Percentiles rank a stretch among this genome's conserved stretches.
Conservation (phyloP, 108 stramenopile genomes). For the Mediolabrus comicus region DNA sequence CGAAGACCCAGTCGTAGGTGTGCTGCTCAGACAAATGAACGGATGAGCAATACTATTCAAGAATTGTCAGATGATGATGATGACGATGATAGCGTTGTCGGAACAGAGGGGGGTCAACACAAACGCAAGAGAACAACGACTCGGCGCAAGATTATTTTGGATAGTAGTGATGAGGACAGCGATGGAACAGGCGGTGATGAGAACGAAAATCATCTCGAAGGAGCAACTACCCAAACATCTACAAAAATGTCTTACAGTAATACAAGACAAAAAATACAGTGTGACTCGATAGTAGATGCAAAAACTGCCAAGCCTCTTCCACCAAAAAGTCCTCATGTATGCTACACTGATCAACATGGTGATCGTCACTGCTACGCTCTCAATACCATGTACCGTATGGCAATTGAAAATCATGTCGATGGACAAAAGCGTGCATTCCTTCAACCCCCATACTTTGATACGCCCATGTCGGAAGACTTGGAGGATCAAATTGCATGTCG, state of each 20-base stretch:
- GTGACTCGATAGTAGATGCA: constrained; percentile 59
- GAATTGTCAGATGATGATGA: not conserved
- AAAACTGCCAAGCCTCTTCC: constrained; percentile 62
- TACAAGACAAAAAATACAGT: constrained; percentile 8
- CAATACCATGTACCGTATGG: constrained; percentile 68
- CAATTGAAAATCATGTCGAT: constrained; percentile 34
- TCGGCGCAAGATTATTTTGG: not conserved
- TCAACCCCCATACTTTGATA: constrained; percentile 81
- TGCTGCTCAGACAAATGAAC: not conserved
- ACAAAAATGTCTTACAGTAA: not conserved
- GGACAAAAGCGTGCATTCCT: constrained; percentile 48
- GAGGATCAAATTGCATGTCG: constrained; percentile 77
- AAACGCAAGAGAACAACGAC: not conserved
- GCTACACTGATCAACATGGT: constrained; percentile 65
- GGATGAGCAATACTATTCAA: not conserved
- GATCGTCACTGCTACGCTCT: constrained; percentile 71
- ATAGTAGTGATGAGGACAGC: not conserved
- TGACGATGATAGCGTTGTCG: not conserved
- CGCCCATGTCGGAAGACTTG: constrained; percentile 72
- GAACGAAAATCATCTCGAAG: not conserved
- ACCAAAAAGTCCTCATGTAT: constrained; percentile 52
- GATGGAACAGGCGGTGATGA: not conserved
- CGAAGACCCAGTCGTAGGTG: not conserved
- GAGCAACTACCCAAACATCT: not conserved
- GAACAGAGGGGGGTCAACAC: no score